These are phyloP conservation scores for Ustilago cynodontis DNA, from an alignment of 1,284 basidiomycete species.

Conservation along the genomic window DNA sequence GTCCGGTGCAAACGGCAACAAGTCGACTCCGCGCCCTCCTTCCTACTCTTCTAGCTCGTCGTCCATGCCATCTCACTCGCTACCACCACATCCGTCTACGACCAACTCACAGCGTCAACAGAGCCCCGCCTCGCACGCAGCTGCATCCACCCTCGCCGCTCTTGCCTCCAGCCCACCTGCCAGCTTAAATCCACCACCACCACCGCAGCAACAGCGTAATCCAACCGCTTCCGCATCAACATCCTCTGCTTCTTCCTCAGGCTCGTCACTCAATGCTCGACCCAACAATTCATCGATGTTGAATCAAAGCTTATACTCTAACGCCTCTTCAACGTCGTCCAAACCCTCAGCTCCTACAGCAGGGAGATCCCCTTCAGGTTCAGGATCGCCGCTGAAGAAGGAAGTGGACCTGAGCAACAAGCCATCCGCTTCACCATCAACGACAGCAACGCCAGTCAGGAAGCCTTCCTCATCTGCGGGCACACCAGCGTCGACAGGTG, in stretches of 20 bases:
- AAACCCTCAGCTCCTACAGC: conserved; percentile 8
- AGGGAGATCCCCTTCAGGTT: conserved; percentile 15
- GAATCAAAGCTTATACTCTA: conserved; percentile 48
- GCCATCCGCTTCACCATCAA: conserved; percentile 8
- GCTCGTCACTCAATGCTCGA: conserved; percentile 24
- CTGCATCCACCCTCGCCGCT: conserved; percentile 41
- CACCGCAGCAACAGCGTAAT: neutral
- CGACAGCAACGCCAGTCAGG: neutral
- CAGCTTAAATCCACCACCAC: conserved; percentile 7
- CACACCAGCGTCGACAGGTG: conserved; percentile 15
- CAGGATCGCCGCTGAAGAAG: conserved; percentile 44
- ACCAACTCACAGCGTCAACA: conserved; percentile 38
- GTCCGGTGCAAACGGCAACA: conserved; percentile 38
- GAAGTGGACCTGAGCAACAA: conserved; percentile 30
- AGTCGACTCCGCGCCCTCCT: conserved; percentile 21
- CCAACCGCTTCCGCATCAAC: neutral
- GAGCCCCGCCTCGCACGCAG: conserved; percentile 47
- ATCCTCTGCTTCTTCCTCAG: conserved; percentile 13
- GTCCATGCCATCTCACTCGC: conserved; percentile 15
- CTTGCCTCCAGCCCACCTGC: conserved; percentile 41
- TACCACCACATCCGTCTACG: conserved; percentile 43
- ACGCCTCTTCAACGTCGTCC: conserved; percentile 22
- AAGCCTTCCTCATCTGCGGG: conserved; percentile 3
- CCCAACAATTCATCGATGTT: conserved; percentile 26
- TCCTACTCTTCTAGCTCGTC: conserved; percentile 9